Evolutionary conservation across 345 rosid species (phyloP).

Genomic region (Erysimum cheiranthoides): DNA sequence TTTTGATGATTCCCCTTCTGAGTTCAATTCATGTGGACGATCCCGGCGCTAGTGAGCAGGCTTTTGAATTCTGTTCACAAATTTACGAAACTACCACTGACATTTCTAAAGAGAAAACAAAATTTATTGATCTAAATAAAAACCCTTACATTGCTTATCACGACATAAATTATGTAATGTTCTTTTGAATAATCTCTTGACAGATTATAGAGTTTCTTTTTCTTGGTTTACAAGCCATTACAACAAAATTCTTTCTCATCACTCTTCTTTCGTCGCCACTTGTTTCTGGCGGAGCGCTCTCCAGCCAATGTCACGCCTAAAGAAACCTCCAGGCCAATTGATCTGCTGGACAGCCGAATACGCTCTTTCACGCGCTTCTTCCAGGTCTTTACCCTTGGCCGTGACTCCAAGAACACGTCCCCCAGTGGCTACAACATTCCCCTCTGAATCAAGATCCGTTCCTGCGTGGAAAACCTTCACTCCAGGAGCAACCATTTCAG

Average conservation of each 20-base stretch:
- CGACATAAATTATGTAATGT: neutral
- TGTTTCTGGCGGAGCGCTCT: conserved; percentile 74
- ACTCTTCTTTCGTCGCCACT: conserved; percentile 39
- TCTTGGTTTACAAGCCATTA: conserved; percentile 10
- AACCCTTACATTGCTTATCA: no score
- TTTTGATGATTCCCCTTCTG: no score
- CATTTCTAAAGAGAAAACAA: no score
- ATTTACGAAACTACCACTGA: no score
- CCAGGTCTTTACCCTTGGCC: conserved; percentile 75
- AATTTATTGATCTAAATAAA: no score
- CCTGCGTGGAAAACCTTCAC: conserved; percentile 86
- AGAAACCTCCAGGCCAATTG: conserved; percentile 91
- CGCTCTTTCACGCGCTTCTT: conserved; percentile 78
- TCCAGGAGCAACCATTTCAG: conserved; percentile 62
- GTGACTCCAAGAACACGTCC: conserved; percentile 97
- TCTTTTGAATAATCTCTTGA: neutral
- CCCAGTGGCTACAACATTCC: conserved; percentile 72
- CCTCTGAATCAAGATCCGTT: conserved; percentile 67
- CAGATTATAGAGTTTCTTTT: neutral
- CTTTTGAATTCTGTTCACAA: no score
- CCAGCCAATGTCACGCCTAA: conserved; percentile 84
- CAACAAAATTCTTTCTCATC: conserved; percentile 11
- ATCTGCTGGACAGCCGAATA: conserved; percentile 71
- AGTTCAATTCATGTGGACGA: no score
- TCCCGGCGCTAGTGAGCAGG: no score